These are phyloP conservation scores for Platanthera zijinensis DNA, from an alignment of 106 monocot species.

Conservation along the genomic window DNA sequence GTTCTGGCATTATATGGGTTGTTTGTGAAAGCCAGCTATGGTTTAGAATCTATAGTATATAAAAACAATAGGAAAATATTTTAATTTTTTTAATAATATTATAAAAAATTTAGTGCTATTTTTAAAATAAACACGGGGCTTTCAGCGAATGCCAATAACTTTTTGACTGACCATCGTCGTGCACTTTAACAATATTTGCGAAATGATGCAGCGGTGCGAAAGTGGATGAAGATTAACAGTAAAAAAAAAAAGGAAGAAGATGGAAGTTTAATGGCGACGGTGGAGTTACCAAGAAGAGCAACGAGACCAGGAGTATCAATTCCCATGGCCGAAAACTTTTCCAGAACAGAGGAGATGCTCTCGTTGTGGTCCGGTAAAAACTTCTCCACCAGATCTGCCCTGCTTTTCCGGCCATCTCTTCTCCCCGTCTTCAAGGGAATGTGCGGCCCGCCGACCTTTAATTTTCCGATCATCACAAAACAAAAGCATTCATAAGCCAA, in stretches of 20 bases:
- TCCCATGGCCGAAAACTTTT: conserved; percentile 68
- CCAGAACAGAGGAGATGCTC: conserved; percentile 52
- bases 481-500: not conserved
- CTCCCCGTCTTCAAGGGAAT: conserved; percentile 77
- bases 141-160: too few species aligned
- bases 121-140: too few species aligned
- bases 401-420: conserved; percentile 60
- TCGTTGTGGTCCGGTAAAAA: conserved; percentile 79
- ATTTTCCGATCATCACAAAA: not conserved
- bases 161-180: not conserved
- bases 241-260: not conserved
- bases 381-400: conserved; percentile 49
- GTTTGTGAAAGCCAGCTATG: too few species aligned
- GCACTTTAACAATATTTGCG: not conserved
- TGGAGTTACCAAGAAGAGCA: conserved; percentile 49
- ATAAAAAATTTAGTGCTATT: too few species aligned
- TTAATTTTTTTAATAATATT: too few species aligned
- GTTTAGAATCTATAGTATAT: too few species aligned
- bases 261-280: too few species aligned
- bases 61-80: too few species aligned
- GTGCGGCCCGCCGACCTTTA: conserved; percentile 56
- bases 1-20: too few species aligned
- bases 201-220: not conserved
- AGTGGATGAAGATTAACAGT: not conserved
- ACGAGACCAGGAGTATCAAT: conserved; percentile 64